phyloP scores from a whole-genome alignment of 2,329 filamentous ascomycete species.

The Colletotrichum eremochloae region DNA sequence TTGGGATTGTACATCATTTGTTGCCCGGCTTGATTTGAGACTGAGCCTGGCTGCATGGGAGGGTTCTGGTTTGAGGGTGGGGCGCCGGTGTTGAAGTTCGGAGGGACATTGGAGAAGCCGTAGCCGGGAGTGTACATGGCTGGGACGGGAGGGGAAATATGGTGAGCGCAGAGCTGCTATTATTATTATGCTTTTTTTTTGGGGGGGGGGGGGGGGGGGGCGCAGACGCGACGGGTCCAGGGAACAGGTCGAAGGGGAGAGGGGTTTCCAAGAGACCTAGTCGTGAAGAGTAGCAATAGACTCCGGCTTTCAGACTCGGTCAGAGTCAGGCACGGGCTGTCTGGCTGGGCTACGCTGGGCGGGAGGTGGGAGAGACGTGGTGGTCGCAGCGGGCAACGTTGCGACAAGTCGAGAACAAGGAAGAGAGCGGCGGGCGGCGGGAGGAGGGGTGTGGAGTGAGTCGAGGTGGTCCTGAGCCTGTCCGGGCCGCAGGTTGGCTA shows the following conservation, averaged over 20 bases:
- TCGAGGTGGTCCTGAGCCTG: constrained; percentile 33
- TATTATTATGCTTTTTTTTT: constrained; percentile 40
- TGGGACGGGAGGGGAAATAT: constrained; percentile 34
- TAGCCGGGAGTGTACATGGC: constrained; percentile 70
- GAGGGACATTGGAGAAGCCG: constrained; percentile 63
- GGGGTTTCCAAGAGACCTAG: constrained; percentile 28
- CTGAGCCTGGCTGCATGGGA: constrained; percentile 60
- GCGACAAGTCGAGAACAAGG: constrained; percentile 37
- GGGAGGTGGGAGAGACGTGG: constrained; percentile 29
- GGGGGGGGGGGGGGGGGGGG: constrained; percentile 11
- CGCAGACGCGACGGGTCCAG: constrained; percentile 24
- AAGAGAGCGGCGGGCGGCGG: constrained; percentile 30
- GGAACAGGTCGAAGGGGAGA: constrained; percentile 28
- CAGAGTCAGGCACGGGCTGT: constrained; percentile 29
- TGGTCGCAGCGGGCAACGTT: constrained; percentile 33
- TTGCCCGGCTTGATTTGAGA: constrained; percentile 58
- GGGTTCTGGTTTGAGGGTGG: constrained; percentile 59
- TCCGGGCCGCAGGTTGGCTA: constrained; percentile 26
- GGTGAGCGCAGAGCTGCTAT: constrained; percentile 38
- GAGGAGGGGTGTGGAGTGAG: constrained; percentile 39
- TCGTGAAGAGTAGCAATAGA: constrained; percentile 36
- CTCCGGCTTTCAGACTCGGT: constrained; percentile 32
- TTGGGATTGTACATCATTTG: constrained; percentile 73
- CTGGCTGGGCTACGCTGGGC: constrained; percentile 34
- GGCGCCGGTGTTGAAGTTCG: constrained; percentile 64